Evolutionary conservation across 2,329 filamentous ascomycete species (phyloP), one percentile per base, ranked within the genome.

Genomic region (Leptographium wingfieldii): DNA sequence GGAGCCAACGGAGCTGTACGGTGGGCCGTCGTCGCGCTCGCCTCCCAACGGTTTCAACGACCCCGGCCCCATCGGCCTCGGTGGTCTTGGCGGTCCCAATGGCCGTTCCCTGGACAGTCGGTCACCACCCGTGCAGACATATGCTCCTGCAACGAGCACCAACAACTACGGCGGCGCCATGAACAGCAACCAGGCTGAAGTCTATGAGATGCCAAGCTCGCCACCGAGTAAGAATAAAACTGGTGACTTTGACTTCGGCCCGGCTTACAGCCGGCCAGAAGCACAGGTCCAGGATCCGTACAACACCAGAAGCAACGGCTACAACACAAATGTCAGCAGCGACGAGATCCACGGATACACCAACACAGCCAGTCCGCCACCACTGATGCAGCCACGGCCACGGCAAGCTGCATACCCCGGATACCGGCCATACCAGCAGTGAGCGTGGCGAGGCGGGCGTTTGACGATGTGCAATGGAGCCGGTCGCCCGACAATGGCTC

Each of bases 361-460:
- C 38, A 31, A 46, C 19, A 29, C 55, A 25, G 19, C 57, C 12
- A 62, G 60, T 56, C 59, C 61, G 5, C 60, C 61, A 14, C 63
- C 65, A 12, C 16, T 62, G 54, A 55, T 54, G 3, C 65, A 63
- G 43, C 60, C 62, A 14, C 62, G 62, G 61, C 65, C 63, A 48
- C 58, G 63, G 16, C 40, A 43, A 9, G 29, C 9, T 14, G 19
- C 57, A 1, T 65, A 66, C 59, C 62, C 59, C 7, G 65, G 65
- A 10, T 65, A 63, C 61, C 62, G 61, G 58, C 38, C 62, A 63
- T 77, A 77, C 29, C 62, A 59, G 25, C 12, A 31, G 27, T 52
- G 14, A 27, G 43, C 43, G 3, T n/a, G 14, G 19, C 43, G 43
- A 46, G 43, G 7, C 16, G 16, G 49, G 27, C 49, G 49, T 27